Evolutionary conservation across 176 grass and related monocot genomes (phyloP).

Genomic region (Tillandsia leiboldiana): DNA sequence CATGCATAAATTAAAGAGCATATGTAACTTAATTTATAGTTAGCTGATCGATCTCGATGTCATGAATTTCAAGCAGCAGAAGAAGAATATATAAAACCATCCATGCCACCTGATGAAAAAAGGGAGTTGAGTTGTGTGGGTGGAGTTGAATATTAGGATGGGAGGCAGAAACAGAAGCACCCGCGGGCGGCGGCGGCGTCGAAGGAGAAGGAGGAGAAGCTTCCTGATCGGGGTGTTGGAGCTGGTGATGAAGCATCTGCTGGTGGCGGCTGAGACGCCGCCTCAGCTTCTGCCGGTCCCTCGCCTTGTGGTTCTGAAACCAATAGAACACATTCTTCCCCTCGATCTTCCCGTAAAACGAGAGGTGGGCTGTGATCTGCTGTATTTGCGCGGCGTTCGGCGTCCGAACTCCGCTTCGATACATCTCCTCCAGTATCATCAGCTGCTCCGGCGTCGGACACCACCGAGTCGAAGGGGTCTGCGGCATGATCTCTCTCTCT

Average conservation of each 20-base stretch:
- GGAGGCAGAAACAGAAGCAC: no score
- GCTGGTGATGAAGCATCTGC: not conserved
- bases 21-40: no score
- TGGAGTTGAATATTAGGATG: not conserved
- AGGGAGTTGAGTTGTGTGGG: not conserved
- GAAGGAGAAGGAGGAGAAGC: not conserved
- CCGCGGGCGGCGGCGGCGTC: not conserved
- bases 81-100: no score
- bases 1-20: no score
- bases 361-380: constrained; percentile 25
- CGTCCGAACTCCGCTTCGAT: constrained; percentile 26
- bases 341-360: constrained; percentile 27
- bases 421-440: constrained; percentile 38
- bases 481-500: constrained; percentile 22
- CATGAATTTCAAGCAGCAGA: no score
- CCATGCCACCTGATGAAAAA: not conserved
- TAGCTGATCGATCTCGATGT: no score
- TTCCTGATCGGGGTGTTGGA: not conserved
- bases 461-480: constrained; percentile 28
- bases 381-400: constrained; percentile 29
- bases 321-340: constrained; percentile 37
- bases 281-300: constrained; percentile 29
- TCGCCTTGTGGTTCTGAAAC: constrained; percentile 34
- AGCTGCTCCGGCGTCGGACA: constrained; percentile 30
- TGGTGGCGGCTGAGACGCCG: constrained; percentile 21